Conservation (phyloP, 345 rosid genomes). For the Rhodamnia rubescens region DNA sequence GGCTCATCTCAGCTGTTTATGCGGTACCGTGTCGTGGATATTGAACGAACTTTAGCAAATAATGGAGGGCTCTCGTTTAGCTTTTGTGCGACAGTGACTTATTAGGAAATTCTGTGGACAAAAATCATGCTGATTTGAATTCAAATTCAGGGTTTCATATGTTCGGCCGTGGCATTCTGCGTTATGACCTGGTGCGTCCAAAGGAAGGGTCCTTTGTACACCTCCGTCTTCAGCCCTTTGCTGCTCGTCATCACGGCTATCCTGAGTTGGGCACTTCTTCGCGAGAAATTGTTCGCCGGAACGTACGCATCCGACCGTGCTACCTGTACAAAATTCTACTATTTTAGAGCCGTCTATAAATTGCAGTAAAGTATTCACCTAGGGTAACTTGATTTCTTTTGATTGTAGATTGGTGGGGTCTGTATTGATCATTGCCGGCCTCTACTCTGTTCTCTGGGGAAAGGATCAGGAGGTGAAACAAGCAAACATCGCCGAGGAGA, state of each 20-base stretch:
- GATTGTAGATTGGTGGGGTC: slow-evolving; percentile 55
- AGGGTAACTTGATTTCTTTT: not conserved
- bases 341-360: not conserved
- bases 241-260: slow-evolving; percentile 63
- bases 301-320: slow-evolving; percentile 30
- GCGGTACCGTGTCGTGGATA: slow-evolving; percentile 26
- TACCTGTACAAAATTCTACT: not conserved
- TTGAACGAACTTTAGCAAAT: not conserved
- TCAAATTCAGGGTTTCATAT: slow-evolving; percentile 53
- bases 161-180: slow-evolving; percentile 62
- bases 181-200: slow-evolving; percentile 63
- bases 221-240: slow-evolving; percentile 82
- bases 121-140: not conserved
- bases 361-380: not conserved
- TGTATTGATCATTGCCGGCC: slow-evolving; percentile 54
- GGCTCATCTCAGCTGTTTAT: slow-evolving; percentile 56
- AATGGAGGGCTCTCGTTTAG: not conserved
- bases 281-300: slow-evolving; percentile 65
- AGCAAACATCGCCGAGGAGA: not conserved
- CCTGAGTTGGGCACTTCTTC: slow-evolving; percentile 75
- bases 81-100: not conserved
- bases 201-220: slow-evolving; percentile 78
- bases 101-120: not conserved
- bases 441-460: slow-evolving; percentile 86
- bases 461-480: slow-evolving; percentile 42